Conservation (phyloP, 352 stramenopile species). For the Globisporangium radiosum region DNA sequence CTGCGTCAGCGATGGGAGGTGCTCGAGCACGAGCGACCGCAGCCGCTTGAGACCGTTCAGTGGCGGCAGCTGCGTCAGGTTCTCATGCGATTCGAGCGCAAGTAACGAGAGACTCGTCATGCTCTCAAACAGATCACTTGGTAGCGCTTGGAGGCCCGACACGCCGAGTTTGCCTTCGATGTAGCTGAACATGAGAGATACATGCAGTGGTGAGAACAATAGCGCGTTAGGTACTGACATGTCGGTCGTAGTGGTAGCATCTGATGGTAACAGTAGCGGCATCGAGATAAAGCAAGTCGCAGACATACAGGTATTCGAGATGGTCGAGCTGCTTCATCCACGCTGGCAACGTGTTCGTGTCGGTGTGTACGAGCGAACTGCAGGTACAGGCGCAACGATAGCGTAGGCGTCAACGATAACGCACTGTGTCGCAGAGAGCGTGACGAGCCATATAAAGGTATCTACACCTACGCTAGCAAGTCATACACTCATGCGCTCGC, state of each 20-base stretch:
- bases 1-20: conserved; percentile 9
- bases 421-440: neutral
- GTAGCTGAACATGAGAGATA: neutral
- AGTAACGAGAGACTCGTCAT: conserved; percentile 18
- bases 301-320: conserved; percentile 28
- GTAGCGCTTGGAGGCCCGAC: conserved; percentile 10
- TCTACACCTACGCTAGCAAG: no score
- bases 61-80: conserved; percentile 8
- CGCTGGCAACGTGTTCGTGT: conserved; percentile 23
- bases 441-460: no score
- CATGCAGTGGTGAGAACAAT: neutral
- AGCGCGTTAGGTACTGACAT: neutral
- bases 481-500: no score
- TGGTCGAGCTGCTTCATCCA: conserved; percentile 27
- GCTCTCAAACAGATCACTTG: conserved; percentile 17
- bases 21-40: conserved; percentile 16
- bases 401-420: neutral
- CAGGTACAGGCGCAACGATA: neutral
- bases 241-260: no score
- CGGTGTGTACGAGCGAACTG: conserved; percentile 35
- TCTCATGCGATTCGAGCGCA: conserved; percentile 7
- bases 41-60: conserved; percentile 16
- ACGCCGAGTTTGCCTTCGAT: conserved; percentile 11
- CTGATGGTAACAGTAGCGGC: neutral
- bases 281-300: neutral